Base-by-base conservation (phyloP, 1,139 yeast species). In the Pichia sp. region DNA sequence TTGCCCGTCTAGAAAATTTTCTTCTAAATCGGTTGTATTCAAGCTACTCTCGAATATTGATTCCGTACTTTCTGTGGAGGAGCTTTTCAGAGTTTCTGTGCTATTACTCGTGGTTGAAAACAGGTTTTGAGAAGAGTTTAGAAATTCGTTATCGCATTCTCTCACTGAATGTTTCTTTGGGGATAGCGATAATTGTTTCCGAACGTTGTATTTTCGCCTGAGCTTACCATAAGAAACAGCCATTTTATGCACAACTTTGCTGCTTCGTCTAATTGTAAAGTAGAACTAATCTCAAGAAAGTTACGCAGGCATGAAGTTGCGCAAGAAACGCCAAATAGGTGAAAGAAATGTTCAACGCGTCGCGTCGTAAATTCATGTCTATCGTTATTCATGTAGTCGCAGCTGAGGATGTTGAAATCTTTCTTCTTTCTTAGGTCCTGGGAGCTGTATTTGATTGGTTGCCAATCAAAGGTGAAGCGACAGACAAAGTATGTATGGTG, bases 401-500 rank as follows among this genome's bases (percentile, higher is more conserved):
- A 19, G 23, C 23, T 19, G 23, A 19, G 23, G 3, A 19, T 19
- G 23, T 19, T 19, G 23, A 19, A 19, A 3, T 19, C 23, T 19
- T 19, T 19, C 23, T 19, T 19, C 23, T 19, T 19, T 19, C 23
- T 19, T n/a, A n/a, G n/a, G n/a, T 19, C 23, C 23, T 19, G 23
- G 23, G 23, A 19, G 23, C 23, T 19, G 23, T 19, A 19, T 2
- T 19, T 19, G 23, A 19, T 19, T 19, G 23, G 23, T 19, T 19
- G 23, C 23, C 23, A 19, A 19, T 19, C 23, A 19, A 19, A 11
- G 29, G n/a, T 15, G 45, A 42, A 7, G 23, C 8, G 16, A 29
- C 19, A 19, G 11, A 15, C 2, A 11, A 15, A 59, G 41, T 31
- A 93, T 93, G 99, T 88, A 89, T 65, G 98, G 98, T 38, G 98